phyloP scores from a whole-genome alignment of 129 eudicot genomes.

The Helianthus annuus region HanXRQr2.0-SUNRISE NC_035445.2:87605749-87606248 shows the following conservation, averaged over 20 bases:
- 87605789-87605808: not conserved
- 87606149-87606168: slow-evolving; percentile 79
- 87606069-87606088: slow-evolving; percentile 57
- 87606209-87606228: slow-evolving; percentile 75
- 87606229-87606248: slow-evolving; percentile 78
- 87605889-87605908: slow-evolving; percentile 70
- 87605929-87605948: slow-evolving; percentile 86
- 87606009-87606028: slow-evolving; percentile 93
- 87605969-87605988: slow-evolving; percentile 93
- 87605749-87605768: too few species aligned
- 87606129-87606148: slow-evolving; percentile 64
- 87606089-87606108: slow-evolving; percentile 67
- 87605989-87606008: slow-evolving; percentile 71
- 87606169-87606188: slow-evolving; percentile 87
- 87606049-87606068: slow-evolving; percentile 89
- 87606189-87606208: slow-evolving; percentile 79
- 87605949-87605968: slow-evolving; percentile 90
- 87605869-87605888: slow-evolving; percentile 63
- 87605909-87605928: slow-evolving; percentile 83
- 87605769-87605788: not conserved
- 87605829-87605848: slow-evolving; percentile 78
- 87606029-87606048: slow-evolving; percentile 52
- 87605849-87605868: slow-evolving; percentile 84
- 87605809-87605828: not conserved
- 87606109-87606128: slow-evolving; percentile 67